Evolutionary conservation across 1,139 yeast species (phyloP).

Genomic region (Pichia sp.): DNA sequence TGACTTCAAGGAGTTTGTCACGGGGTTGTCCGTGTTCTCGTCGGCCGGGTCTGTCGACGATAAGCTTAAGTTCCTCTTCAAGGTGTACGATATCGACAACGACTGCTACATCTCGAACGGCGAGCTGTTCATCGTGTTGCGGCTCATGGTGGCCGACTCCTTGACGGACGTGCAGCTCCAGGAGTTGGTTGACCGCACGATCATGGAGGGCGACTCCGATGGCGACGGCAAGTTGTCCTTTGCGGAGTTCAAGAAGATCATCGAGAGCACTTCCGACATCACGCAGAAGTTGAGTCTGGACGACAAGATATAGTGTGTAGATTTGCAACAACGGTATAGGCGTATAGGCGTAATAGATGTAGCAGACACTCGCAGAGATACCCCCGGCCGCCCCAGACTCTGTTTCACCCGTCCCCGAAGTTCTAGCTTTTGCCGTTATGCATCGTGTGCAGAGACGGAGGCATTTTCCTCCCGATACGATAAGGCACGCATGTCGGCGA

Average conservation of each 20-base stretch:
- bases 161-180: conserved; percentile 84
- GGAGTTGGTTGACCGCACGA: conserved; percentile 92
- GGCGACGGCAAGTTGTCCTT: conserved; percentile 87
- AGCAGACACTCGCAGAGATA: background rate
- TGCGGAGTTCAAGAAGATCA: conserved; percentile 77
- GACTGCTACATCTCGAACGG: conserved; percentile 96
- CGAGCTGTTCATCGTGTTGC: conserved; percentile 84
- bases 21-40: conserved; percentile 85
- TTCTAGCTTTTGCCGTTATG: too few relatives aligned
- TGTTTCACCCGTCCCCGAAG: too few relatives aligned
- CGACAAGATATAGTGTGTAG: conserved; percentile 22
- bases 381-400: background rate
- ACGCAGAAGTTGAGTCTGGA: conserved; percentile 29
- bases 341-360: background rate
- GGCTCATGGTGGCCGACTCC: conserved; percentile 96
- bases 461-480: background rate
- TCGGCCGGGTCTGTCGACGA: conserved; percentile 83
- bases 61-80: conserved; percentile 84
- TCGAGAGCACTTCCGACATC: conserved; percentile 46
- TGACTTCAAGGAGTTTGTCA: conserved; percentile 91
- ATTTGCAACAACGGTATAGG: background rate
- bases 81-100: conserved; percentile 89
- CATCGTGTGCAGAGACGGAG: too few relatives aligned
- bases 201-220: conserved; percentile 89
- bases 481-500: background rate